These are phyloP conservation scores for Dacryopinax primogenitus DNA, from an alignment of 768 basidiomycete genomes.

Conservation along the genomic window DNA sequence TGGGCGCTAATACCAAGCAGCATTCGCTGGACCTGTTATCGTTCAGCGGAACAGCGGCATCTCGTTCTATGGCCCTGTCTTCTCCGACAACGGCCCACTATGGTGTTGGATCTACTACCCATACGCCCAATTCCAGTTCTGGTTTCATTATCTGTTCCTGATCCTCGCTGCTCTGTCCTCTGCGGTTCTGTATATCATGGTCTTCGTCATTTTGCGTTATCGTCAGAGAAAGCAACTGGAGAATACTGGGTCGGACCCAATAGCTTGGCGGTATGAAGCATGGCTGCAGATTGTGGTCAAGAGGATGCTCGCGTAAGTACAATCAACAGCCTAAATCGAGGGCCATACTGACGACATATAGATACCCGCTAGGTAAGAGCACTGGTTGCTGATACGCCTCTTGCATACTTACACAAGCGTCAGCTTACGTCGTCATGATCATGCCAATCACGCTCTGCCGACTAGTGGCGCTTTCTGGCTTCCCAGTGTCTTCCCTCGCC, in stretches of 20 bases:
- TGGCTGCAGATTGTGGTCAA: conserved; percentile 29
- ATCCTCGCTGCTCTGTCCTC: conserved; percentile 45
- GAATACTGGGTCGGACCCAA: conserved; percentile 39
- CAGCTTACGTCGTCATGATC: conserved; percentile 48
- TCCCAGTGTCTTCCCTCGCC: conserved; percentile 34
- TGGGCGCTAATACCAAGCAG: conserved; percentile 9
- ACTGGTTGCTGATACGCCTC: conserved; percentile 18
- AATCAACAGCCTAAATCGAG: conserved; percentile 32
- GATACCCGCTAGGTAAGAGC: conserved; percentile 54
- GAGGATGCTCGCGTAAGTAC: conserved; percentile 50
- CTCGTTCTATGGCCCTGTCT: conserved; percentile 29
- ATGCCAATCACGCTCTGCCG: conserved; percentile 46
- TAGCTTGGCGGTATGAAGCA: conserved; percentile 35
- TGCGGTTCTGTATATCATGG: conserved; percentile 43
- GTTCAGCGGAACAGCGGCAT: conserved; percentile 10
- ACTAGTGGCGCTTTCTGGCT: conserved; percentile 39
- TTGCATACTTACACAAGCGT: conserved; percentile 10
- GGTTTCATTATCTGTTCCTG: conserved; percentile 21
- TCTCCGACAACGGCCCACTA: conserved; percentile 43
- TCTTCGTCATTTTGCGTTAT: conserved; percentile 50
- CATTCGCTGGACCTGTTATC: conserved; percentile 25
- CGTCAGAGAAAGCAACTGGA: conserved; percentile 40
- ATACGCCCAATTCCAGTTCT: not conserved
- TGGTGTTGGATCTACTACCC: conserved; percentile 26
- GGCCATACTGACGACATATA: conserved; percentile 48